phyloP scores from a whole-genome alignment of 805 yeast genomes.

The Yarrowia bubula region DNA sequence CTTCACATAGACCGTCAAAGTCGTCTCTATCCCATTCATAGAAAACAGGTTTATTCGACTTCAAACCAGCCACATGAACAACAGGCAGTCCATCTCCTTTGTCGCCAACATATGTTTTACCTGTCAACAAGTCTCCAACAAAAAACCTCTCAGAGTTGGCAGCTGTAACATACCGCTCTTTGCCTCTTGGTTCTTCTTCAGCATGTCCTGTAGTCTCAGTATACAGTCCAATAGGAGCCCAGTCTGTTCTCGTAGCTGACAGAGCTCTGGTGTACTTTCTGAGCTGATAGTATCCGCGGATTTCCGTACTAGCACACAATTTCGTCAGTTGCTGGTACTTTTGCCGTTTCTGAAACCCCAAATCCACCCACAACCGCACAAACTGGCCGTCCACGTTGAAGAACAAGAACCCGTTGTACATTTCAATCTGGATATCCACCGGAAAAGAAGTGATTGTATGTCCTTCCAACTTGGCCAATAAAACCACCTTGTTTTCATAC shows the following conservation, averaged over 20 bases:
- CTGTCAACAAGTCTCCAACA: neutral
- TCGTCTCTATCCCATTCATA: neutral
- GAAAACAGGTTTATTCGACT: neutral
- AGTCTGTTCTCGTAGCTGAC: neutral
- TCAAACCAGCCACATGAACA: neutral
- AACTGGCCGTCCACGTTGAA: conserved; percentile 5
- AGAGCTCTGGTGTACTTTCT: conserved; percentile 6
- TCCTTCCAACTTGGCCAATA: neutral
- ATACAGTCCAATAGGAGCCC: neutral
- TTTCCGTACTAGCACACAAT: neutral
- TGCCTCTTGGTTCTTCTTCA: neutral
- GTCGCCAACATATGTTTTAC: neutral
- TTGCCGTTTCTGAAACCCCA: conserved; percentile 5
- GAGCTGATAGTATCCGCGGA: neutral
- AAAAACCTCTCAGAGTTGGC: neutral
- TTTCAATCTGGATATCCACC: conserved; percentile 4
- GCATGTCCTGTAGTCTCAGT: neutral
- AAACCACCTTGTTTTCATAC: neutral
- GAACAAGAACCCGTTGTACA: neutral
- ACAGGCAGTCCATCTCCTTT: neutral
- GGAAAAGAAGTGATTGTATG: conserved; percentile 3
- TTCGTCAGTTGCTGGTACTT: neutral
- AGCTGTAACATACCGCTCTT: neutral
- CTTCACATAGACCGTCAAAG: conserved; percentile 1
- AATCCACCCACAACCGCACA: neutral